A percentile compares a stretch with the other conserved stretches of the same genome.
phyloP scores from a whole-genome alignment of 2,329 filamentous ascomycete genomes.

The Paecilomyces dactylethromorphus region DNA sequence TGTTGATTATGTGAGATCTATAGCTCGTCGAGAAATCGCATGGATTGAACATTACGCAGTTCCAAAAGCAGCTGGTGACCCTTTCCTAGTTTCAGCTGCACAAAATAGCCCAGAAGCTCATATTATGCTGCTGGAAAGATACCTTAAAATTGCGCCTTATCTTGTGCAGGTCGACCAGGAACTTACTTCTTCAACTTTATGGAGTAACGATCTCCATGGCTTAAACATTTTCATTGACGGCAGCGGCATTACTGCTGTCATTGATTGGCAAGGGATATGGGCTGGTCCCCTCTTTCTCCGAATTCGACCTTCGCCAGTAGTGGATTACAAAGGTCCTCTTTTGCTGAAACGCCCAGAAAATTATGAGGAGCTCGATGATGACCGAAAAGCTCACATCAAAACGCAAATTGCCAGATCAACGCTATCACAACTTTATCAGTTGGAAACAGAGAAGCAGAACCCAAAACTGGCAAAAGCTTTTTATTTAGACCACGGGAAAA shows the following conservation, averaged over 20 bases:
- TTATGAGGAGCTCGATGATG: background rate
- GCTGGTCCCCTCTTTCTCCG: background rate
- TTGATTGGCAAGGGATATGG: background rate
- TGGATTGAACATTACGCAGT: background rate
- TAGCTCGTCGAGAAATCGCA: background rate
- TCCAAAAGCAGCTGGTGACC: background rate
- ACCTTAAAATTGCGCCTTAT: background rate
- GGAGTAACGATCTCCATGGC: background rate
- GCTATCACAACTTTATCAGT: slow-evolving; percentile 15
- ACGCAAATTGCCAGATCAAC: slow-evolving; percentile 14
- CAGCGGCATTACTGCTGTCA: background rate
- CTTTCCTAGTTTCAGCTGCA: background rate
- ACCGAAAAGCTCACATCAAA: slow-evolving; percentile 9
- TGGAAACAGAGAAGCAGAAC: slow-evolving; percentile 11
- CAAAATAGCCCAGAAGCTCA: background rate
- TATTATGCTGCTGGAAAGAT: background rate
- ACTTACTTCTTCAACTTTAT: background rate
- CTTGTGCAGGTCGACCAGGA: background rate
- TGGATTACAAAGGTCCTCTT: background rate
- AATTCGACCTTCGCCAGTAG: background rate
- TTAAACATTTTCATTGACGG: background rate
- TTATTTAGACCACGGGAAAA: slow-evolving; percentile 15
- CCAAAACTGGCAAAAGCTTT: slow-evolving; percentile 12
- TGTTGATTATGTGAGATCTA: background rate
- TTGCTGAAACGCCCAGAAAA: background rate